phyloP scores from a whole-genome alignment of 768 basidiomycete species.

The Tricholoma bakamatsutake region DNA sequence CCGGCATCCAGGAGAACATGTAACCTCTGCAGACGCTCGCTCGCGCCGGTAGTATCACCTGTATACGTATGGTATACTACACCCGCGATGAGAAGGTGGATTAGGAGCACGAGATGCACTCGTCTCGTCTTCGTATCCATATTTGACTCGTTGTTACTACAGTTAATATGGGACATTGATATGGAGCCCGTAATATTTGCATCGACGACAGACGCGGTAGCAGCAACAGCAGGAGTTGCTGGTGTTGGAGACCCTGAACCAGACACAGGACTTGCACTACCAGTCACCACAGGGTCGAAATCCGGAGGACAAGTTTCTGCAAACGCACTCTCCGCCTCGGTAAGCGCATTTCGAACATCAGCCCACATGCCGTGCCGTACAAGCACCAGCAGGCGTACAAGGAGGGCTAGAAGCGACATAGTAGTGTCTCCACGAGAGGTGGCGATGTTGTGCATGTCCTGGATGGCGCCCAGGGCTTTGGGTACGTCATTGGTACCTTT shows the following conservation, averaged over 20 bases:
- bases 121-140: slow-evolving; percentile 11
- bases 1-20: slow-evolving; percentile 67
- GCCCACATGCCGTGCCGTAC: slow-evolving; percentile 51
- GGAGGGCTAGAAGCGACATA: slow-evolving; percentile 32
- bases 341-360: slow-evolving; percentile 41
- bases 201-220: neutral
- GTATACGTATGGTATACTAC: slow-evolving; percentile 58
- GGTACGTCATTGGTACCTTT: slow-evolving; percentile 8
- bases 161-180: neutral
- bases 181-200: neutral
- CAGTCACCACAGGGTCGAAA: neutral
- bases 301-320: neutral
- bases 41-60: slow-evolving; percentile 42
- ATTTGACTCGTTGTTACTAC: slow-evolving; percentile 7
- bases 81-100: slow-evolving; percentile 60
- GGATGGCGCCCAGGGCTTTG: slow-evolving; percentile 27
- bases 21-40: slow-evolving; percentile 48
- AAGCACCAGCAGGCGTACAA: slow-evolving; percentile 52
- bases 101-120: slow-evolving; percentile 21
- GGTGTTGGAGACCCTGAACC: neutral
- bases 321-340: slow-evolving; percentile 34
- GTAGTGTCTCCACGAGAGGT: neutral
- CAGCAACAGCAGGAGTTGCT: neutral
- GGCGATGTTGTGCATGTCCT: slow-evolving; percentile 26
- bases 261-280: neutral